Percentiles rank a stretch among this genome's conserved stretches.
phyloP scores from a whole-genome alignment of 208 protist genomes.

The Crithidia bombi region DNA sequence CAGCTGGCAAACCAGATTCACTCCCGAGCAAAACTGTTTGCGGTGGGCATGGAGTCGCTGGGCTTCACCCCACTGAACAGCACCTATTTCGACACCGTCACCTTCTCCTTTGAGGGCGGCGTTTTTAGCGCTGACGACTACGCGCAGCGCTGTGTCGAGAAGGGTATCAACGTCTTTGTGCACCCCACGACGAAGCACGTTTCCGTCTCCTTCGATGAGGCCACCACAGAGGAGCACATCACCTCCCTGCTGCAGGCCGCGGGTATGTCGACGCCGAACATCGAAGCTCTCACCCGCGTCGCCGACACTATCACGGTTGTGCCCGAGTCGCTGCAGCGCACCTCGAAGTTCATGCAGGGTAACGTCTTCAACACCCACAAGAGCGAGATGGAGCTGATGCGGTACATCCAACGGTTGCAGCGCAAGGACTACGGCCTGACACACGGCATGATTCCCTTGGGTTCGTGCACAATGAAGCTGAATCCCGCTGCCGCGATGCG shows the following conservation, averaged over 20 bases:
- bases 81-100: conserved; percentile 94
- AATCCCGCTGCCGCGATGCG: conserved; percentile 97
- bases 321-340: conserved; percentile 65
- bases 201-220: conserved; percentile 95
- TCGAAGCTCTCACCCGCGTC: conserved; percentile 48
- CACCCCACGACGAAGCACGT: conserved; percentile 60
- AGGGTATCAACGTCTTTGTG: conserved; percentile 93
- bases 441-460: conserved; percentile 97
- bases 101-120: conserved; percentile 48
- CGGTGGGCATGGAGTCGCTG: conserved; percentile 82
- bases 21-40: conserved; percentile 74
- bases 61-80: conserved; percentile 63
- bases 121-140: conserved; percentile 62
- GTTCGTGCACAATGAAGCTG: conserved; percentile 99
- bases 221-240: conserved; percentile 86
- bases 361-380: conserved; percentile 96
- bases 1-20: conserved; percentile 94
- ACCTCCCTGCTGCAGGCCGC: conserved; percentile 70
- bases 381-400: conserved; percentile 96
- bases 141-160: conserved; percentile 56
- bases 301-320: conserved; percentile 47
- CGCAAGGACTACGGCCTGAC: conserved; percentile 94
- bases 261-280: conserved; percentile 61
- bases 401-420: conserved; percentile 96
- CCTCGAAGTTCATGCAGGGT: conserved; percentile 89